Evolutionary conservation across 1,139 yeast species (phyloP).

Genomic region (Suhomyces yuchorum): DNA sequence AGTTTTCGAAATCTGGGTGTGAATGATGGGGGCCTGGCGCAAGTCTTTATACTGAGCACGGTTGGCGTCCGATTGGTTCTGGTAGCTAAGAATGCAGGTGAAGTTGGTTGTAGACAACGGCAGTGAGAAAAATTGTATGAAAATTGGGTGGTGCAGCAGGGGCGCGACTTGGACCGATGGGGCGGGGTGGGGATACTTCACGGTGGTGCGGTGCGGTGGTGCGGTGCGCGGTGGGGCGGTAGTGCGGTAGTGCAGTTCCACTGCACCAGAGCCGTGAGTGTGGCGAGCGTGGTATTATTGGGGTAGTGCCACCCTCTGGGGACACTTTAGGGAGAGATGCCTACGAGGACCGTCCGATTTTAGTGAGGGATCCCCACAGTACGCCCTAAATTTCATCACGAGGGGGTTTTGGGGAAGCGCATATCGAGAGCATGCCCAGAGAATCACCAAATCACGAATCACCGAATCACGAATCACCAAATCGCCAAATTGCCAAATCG

Average conservation of each 20-base stretch:
- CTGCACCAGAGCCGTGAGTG: background rate
- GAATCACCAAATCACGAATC: too few species aligned
- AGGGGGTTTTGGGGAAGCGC: too few species aligned
- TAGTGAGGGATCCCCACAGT: background rate
- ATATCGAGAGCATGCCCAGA: too few species aligned
- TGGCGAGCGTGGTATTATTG: background rate
- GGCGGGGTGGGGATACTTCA: background rate
- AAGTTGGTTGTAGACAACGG: conserved; percentile 2
- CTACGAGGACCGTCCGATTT: background rate
- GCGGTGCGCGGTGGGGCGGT: background rate
- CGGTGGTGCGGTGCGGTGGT: background rate
- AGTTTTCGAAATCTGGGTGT: background rate
- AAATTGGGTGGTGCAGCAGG: conserved; percentile 7
- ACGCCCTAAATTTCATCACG: too few species aligned
- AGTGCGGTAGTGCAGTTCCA: background rate
- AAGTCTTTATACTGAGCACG: background rate
- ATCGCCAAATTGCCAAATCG: too few species aligned
- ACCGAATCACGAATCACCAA: too few species aligned
- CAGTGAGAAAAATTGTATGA: conserved; percentile 9
- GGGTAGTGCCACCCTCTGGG: background rate
- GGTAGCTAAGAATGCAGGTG: conserved; percentile 2
- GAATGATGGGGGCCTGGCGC: background rate
- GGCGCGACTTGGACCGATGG: conserved; percentile 2
- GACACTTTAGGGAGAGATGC: background rate
- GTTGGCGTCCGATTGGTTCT: conserved; percentile 1